These are phyloP conservation scores for Apodospora peruviana DNA, from an alignment of 495 filamentous ascomycete genomes.

Conservation along the genomic window DNA sequence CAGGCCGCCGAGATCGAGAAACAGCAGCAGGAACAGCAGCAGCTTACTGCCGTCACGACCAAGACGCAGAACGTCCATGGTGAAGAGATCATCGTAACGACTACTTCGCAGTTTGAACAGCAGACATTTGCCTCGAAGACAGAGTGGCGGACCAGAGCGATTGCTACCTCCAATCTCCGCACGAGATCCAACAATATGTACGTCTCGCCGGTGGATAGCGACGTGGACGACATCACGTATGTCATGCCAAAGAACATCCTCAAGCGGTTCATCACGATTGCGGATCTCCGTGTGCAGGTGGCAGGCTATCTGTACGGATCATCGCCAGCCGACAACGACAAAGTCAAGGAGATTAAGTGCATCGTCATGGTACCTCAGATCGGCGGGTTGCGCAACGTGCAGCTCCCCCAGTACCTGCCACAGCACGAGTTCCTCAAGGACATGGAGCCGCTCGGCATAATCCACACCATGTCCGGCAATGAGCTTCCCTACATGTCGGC, in stretches of 20 bases:
- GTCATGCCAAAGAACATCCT: constrained; percentile 99
- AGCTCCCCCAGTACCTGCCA: constrained; percentile 85
- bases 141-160: constrained; percentile 95
- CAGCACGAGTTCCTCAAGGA: constrained; percentile 86
- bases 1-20: constrained; percentile 99
- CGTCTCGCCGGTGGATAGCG: constrained; percentile 89
- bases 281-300: constrained; percentile 94
- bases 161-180: constrained; percentile 92
- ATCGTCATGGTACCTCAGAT: constrained; percentile 98
- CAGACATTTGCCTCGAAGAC: constrained; percentile 97
- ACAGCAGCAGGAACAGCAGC: constrained; percentile 93
- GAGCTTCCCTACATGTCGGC: constrained; percentile 96
- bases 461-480: constrained; percentile 92
- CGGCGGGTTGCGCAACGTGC: constrained; percentile 85
- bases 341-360: constrained; percentile 92
- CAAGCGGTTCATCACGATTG: constrained; percentile 97
- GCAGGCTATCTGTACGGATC: constrained; percentile 93
- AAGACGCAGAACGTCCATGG: constrained; percentile 98
- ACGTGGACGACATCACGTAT: constrained; percentile 77
- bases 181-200: constrained; percentile 98
- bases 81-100: constrained; percentile 97
- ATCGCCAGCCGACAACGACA: constrained; percentile 88
- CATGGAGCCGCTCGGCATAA: constrained; percentile 89
- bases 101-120: constrained; percentile 94
- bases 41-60: constrained; percentile 94